Conservation (phyloP, 768 basidiomycete genomes). For the Cyclocybe cylindracea region DNA sequence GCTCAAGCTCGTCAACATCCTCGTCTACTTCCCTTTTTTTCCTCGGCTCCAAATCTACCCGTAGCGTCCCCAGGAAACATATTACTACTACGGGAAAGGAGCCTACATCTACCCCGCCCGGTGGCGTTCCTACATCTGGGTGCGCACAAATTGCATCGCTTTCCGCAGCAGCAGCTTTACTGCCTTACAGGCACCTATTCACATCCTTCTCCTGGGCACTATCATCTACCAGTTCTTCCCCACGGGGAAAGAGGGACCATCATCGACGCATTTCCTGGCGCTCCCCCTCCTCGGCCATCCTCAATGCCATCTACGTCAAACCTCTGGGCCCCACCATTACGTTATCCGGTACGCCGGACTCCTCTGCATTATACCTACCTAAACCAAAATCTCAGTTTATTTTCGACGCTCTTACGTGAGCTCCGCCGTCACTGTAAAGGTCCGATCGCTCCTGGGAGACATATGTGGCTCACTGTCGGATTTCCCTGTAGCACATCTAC, state of each 20-base stretch:
- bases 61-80: conserved; percentile 73
- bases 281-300: conserved; percentile 82
- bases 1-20: conserved; percentile 83
- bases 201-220: conserved; percentile 87
- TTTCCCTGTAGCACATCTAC: conserved; percentile 74
- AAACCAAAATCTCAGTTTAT: conserved; percentile 57
- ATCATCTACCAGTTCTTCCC: conserved; percentile 90
- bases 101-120: conserved; percentile 94
- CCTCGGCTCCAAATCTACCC: conserved; percentile 89
- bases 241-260: conserved; percentile 75
- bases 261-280: conserved; percentile 88
- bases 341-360: conserved; percentile 48
- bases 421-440: conserved; percentile 57
- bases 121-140: conserved; percentile 93
- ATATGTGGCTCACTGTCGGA: conserved; percentile 27
- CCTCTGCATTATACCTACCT: conserved; percentile 4
- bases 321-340: conserved; percentile 81
- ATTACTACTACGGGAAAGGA: conserved; percentile 74
- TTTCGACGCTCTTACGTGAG: conserved; percentile 86
- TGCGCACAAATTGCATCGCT: conserved; percentile 14
- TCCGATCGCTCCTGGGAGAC: conserved; percentile 14
- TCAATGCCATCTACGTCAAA: conserved; percentile 90
- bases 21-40: conserved; percentile 85
- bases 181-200: conserved; percentile 69
- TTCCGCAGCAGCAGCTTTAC: conserved; percentile 8